Evolutionary conservation across 1,139 yeast genomes (phyloP).

Genomic region (Suhomyces bokatorum): DNA sequence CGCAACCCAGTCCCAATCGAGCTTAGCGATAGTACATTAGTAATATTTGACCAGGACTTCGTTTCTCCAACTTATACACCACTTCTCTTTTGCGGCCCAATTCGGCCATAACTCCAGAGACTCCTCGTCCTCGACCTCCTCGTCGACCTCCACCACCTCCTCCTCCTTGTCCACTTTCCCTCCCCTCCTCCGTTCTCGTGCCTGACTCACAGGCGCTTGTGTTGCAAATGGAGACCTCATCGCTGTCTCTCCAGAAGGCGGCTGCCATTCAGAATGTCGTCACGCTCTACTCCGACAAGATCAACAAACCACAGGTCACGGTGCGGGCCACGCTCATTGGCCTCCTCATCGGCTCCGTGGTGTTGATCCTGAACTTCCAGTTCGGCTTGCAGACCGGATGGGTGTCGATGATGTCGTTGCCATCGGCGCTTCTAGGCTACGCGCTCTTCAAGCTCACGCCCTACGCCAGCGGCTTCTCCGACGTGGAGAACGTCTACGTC

Average conservation of each 20-base stretch:
- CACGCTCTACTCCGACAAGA: constrained; percentile 27
- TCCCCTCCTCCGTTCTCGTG: neutral
- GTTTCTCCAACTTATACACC: neutral
- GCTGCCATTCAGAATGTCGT: constrained; percentile 4
- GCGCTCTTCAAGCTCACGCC: constrained; percentile 68
- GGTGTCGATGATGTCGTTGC: constrained; percentile 99
- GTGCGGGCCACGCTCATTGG: constrained; percentile 73
- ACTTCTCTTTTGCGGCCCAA: neutral
- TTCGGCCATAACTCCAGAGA: neutral
- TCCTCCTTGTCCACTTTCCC: neutral
- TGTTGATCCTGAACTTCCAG: constrained; percentile 85
- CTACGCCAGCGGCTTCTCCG: constrained; percentile 59
- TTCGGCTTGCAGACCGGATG: constrained; percentile 97
- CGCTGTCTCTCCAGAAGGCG: constrained; percentile 1
- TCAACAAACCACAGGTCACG: constrained; percentile 62
- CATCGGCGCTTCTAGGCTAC: constrained; percentile 86
- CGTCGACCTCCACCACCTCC: neutral
- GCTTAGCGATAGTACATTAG: neutral
- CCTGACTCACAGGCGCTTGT: neutral
- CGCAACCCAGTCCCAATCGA: neutral
- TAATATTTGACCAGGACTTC: too few species aligned
- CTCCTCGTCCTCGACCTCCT: too few species aligned
- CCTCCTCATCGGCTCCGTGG: constrained; percentile 73
- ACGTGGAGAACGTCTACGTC: constrained; percentile 88
- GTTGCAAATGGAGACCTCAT: neutral